These are phyloP conservation scores for Hortaea sp. DNA, from an alignment of 2,329 filamentous ascomycete genomes.

Conservation along the genomic window DNA sequence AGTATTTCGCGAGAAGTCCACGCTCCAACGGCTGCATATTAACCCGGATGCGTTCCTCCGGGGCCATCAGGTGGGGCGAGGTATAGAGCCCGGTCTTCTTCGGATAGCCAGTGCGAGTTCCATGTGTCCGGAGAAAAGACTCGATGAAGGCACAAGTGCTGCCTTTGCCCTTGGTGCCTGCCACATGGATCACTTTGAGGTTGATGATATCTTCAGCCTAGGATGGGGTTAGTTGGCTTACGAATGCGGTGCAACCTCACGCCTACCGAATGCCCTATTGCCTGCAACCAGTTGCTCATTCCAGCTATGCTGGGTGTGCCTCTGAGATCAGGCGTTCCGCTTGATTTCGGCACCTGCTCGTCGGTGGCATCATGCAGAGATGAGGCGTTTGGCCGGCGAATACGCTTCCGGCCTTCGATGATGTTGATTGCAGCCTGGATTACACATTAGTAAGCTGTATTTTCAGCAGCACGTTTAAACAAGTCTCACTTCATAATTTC, in stretches of 20 bases:
- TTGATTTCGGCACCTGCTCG: background rate
- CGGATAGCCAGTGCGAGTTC: constrained; percentile 34
- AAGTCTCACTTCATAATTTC: no score
- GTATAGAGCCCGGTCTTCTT: constrained; percentile 61
- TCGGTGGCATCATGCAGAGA: background rate
- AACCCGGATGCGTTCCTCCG: constrained; percentile 73
- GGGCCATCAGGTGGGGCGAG: constrained; percentile 71
- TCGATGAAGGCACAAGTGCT: constrained; percentile 75
- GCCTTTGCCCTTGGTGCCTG: constrained; percentile 90
- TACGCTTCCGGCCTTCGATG: constrained; percentile 1
- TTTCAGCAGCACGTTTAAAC: no score
- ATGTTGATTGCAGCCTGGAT: constrained; percentile 1
- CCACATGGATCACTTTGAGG: constrained; percentile 58
- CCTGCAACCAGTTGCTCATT: constrained; percentile 66
- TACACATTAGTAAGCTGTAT: no score
- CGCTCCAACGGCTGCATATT: constrained; percentile 58
- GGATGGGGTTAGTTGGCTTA: background rate
- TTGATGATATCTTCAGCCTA: constrained; percentile 11
- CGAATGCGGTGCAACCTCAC: background rate
- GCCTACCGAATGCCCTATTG: constrained; percentile 64
- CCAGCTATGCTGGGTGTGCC: constrained; percentile 36
- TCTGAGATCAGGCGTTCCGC: constrained; percentile 6
- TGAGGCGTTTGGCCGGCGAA: background rate
- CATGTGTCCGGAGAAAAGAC: constrained; percentile 50
- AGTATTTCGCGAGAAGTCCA: constrained; percentile 60